These are phyloP conservation scores for Diplogelasinospora grovesii DNA, from an alignment of 495 filamentous ascomycete species.

Conservation along the genomic window DNA sequence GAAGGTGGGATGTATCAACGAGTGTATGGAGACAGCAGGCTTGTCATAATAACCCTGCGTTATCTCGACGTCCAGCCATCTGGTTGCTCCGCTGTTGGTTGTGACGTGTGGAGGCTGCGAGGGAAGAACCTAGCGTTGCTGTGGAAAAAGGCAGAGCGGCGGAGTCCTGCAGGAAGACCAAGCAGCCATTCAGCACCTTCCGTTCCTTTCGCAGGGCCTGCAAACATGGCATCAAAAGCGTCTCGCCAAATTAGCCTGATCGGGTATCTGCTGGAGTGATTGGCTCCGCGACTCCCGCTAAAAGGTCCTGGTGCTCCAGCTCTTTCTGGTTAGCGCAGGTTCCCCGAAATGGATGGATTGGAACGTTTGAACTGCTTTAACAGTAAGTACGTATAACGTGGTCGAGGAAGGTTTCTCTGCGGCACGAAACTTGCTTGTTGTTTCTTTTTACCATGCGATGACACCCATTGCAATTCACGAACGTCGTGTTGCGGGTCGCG, in stretches of 20 bases:
- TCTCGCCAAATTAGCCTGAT: slow-evolving; percentile 26
- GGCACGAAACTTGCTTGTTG: too few species aligned
- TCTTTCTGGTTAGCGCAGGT: too few species aligned
- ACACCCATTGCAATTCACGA: too few species aligned
- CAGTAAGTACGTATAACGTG: too few species aligned
- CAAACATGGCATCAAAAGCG: slow-evolving; percentile 16
- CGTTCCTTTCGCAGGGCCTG: too few species aligned
- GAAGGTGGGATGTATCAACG: slow-evolving; percentile 21
- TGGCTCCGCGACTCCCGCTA: slow-evolving; percentile 15
- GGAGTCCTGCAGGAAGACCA: not conserved
- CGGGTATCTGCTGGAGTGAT: slow-evolving; percentile 11
- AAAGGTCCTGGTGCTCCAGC: too few species aligned
- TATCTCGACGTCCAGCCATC: slow-evolving; percentile 6
- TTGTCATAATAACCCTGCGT: slow-evolving; percentile 3
- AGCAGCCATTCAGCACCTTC: not conserved
- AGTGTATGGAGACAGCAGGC: slow-evolving; percentile 10
- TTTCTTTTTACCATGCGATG: too few species aligned
- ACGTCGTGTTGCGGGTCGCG: too few species aligned
- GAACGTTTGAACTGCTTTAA: too few species aligned
- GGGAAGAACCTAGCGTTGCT: slow-evolving; percentile 16
- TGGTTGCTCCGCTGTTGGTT: slow-evolving; percentile 24
- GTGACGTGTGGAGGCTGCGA: slow-evolving; percentile 11
- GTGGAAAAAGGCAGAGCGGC: slow-evolving; percentile 20
- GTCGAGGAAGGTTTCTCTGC: too few species aligned
- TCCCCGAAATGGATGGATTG: too few species aligned